Evolutionary conservation across 2,329 filamentous ascomycete species (phyloP), one percentile per base, ranked within the genome.

Genomic region (Apiospora pterosperma): DNA sequence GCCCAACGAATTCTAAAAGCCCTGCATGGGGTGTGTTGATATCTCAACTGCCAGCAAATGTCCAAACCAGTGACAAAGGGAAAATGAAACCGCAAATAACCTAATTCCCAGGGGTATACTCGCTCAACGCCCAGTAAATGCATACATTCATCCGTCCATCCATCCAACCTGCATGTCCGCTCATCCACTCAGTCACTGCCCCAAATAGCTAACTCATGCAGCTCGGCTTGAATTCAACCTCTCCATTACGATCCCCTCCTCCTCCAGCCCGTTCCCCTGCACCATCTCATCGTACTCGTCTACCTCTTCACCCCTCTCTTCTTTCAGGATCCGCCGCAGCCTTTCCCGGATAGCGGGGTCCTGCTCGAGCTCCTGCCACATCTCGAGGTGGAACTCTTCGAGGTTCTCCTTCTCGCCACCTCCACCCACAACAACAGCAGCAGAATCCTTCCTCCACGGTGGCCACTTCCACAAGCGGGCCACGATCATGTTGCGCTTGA

Each of bases 281-380:
- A 55, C 28, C 28, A 34, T 16, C 11, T 39, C 36, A 3, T 60
- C 36, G 14, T 34, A n/a, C 3, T 39, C 36, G 2, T 39, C 58
- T 10, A 21, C n/a, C 36, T n/a, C 58, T 12, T 60, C 58, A 4
- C 62, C 65, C 39, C 66, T 65, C 23, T 65, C 63, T 28, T 68
- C 61, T 34, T 66, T 69, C 31, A 61, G 16, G 10, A 44, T 48
- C 39, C 64, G 23, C 64, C 63, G 14, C 48, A 88, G 69, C 36
- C 79, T 76, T 66, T 79, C 77, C 52, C 72, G 75, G 8, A 86
- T 76, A 0, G 67, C 74, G 1, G 81, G 78, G 59, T 87, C 82
- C 71, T 82, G 79, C 73, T 88, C 85, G 67, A 88, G 73, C 72
- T 87, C 84, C 72, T 88, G 85, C 85, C 85, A 88, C 6, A 87